These are phyloP conservation scores for Coffea humblotiana DNA, from an alignment of 305 asterid species.

Conservation along the genomic window DNA sequence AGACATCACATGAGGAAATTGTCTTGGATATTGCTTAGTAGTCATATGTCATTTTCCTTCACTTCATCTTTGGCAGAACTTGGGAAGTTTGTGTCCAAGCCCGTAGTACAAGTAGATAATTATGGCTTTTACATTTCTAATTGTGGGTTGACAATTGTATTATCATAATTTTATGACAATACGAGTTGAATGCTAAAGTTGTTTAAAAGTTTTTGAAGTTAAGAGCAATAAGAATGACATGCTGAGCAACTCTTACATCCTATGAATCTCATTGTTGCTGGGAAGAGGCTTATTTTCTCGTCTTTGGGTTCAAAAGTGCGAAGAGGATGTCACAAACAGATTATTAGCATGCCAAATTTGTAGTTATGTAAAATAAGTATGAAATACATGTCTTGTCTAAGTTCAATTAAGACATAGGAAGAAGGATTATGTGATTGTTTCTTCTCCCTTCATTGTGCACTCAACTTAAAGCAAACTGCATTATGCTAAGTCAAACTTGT, in stretches of 20 bases:
- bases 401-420: neutral
- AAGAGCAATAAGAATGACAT: neutral
- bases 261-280: neutral
- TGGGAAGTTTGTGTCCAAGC: no score
- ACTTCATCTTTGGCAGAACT: no score
- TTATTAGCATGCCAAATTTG: no score
- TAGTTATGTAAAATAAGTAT: neutral
- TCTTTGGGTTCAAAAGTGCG: neutral
- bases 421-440: neutral
- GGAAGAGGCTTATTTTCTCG: neutral
- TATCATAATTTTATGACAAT: neutral
- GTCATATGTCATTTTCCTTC: no score
- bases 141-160: neutral
- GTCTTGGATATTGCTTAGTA: no score
- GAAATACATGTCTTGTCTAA: neutral
- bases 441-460: neutral
- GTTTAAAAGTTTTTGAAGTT: neutral
- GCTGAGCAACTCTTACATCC: neutral
- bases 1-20: no score
- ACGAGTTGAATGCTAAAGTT: neutral
- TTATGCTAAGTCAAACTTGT: neutral
- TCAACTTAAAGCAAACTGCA: neutral
- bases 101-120: no score
- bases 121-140: neutral
- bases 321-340: no score